Conservation (phyloP, 495 filamentous ascomycete species). For the Neurospora pannonica region DNA sequence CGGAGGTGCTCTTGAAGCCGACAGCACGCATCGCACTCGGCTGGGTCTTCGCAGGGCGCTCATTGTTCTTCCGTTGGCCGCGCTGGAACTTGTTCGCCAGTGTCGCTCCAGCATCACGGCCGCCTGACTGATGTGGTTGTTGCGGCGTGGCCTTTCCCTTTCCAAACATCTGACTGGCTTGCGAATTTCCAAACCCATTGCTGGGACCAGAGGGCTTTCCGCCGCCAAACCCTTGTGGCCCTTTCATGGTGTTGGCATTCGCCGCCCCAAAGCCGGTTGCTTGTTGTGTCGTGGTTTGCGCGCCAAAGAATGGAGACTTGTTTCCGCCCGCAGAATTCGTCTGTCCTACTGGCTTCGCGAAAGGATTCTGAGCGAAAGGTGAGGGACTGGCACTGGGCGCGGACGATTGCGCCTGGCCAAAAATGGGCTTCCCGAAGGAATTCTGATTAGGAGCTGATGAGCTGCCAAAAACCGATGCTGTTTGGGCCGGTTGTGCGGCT, state of each 20-base stretch:
- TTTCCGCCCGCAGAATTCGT: background rate
- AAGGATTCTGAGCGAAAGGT: slow-evolving; percentile 1
- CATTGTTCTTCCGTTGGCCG: slow-evolving; percentile 8
- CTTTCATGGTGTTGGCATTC: slow-evolving; percentile 1
- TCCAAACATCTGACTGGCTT: slow-evolving; percentile 1
- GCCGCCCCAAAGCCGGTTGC: background rate
- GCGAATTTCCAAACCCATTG: background rate
- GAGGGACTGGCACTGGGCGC: background rate
- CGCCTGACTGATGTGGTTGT: background rate
- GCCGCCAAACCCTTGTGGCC: slow-evolving; percentile 1
- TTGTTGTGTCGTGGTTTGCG: background rate
- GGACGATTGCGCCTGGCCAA: background rate
- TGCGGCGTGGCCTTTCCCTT: background rate
- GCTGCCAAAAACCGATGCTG: slow-evolving; percentile 4
- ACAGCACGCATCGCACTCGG: background rate
- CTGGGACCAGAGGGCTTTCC: background rate
- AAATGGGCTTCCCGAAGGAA: background rate
- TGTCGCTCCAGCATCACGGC: background rate
- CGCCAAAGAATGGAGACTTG: slow-evolving; percentile 3
- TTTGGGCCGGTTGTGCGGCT: background rate
- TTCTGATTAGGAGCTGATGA: background rate
- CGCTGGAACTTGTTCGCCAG: slow-evolving; percentile 1
- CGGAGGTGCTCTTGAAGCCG: background rate
- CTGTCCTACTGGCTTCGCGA: background rate
- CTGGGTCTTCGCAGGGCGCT: slow-evolving; percentile 1